Conservation (phyloP, 345 rosid genomes). For the Aurinia saxatilis region DNA sequence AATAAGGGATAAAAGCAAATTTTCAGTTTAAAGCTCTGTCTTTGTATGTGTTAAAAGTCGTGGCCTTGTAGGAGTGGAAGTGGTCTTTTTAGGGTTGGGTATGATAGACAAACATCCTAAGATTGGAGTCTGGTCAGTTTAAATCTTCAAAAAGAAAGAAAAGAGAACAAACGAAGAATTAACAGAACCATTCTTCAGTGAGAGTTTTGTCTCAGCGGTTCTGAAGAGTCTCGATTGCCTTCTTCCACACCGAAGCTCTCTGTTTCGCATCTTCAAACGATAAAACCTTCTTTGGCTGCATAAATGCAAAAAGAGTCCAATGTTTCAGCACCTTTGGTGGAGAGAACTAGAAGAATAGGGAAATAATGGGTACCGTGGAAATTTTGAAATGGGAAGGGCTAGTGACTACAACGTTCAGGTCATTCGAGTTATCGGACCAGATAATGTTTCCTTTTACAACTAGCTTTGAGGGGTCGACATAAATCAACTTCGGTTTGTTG, state of each 20-base stretch:
- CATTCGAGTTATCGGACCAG: constrained; percentile 86
- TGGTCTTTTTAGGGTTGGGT: not conserved
- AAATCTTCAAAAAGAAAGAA: not conserved
- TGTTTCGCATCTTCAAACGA: constrained; percentile 90
- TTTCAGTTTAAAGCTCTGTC: not conserved
- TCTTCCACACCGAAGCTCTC: constrained; percentile 91
- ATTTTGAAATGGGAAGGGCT: constrained; percentile 83
- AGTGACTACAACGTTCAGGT: constrained; percentile 62
- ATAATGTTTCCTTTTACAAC: constrained; percentile 65
- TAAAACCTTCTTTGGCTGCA: constrained; percentile 92
- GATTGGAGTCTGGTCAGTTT: constrained; percentile 16
- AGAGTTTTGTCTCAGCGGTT: constrained; percentile 40
- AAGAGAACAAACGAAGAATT: not conserved
- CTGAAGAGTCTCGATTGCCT: constrained; percentile 90
- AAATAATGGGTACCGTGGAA: constrained; percentile 47
- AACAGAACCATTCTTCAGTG: constrained; percentile 3
- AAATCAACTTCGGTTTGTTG: constrained; percentile 80
- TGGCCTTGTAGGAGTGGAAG: not conserved
- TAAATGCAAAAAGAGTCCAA: constrained; percentile 4
- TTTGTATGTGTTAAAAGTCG: not conserved
- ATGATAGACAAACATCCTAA: constrained; percentile 8
- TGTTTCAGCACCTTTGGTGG: not conserved
- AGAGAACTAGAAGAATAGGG: not conserved
- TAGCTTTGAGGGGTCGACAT: constrained; percentile 75
- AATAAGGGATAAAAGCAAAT: not conserved